A percentile compares a stretch with the other conserved stretches of the same genome.
Conservation (phyloP, 805 yeast genomes). For the Wickerhamomyces sydowiorum region DNA sequence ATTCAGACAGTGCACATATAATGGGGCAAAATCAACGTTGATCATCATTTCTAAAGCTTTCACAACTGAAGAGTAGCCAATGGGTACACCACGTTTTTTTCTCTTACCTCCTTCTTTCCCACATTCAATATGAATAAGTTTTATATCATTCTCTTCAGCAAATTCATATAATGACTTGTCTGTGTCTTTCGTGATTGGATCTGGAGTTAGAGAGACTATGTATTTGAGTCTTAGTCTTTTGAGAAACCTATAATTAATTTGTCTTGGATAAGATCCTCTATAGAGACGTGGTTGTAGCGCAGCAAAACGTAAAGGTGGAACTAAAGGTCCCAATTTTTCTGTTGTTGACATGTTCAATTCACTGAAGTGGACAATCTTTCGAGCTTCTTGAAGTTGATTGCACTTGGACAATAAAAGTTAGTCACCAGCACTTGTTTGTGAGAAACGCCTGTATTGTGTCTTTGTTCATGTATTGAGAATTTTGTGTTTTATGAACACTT, state of each 20-base stretch:
- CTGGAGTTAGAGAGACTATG: conserved; percentile 75
- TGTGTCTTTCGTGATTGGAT: conserved; percentile 50
- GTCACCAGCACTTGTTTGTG: too few relatives aligned
- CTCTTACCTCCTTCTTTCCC: conserved; percentile 57
- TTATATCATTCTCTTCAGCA: conserved; percentile 48
- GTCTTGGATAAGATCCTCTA: conserved; percentile 85
- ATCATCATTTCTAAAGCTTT: conserved; percentile 57
- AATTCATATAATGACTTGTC: conserved; percentile 49
- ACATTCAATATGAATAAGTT: conserved; percentile 61
- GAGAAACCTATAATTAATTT: conserved; percentile 64
- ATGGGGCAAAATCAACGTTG: conserved; percentile 56
- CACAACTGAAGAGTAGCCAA: conserved; percentile 58
- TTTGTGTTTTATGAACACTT: too few relatives aligned
- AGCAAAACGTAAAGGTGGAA: conserved; percentile 78
- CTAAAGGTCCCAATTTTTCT: conserved; percentile 20
- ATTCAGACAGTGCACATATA: conserved; percentile 80
- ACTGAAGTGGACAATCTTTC: too few relatives aligned
- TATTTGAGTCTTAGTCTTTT: conserved; percentile 60
- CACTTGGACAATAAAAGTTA: too few relatives aligned
- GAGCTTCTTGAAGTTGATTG: too few relatives aligned
- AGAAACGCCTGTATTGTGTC: too few relatives aligned
- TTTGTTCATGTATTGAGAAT: too few relatives aligned
- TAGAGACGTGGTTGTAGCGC: conserved; percentile 64
- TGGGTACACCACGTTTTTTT: conserved; percentile 78
- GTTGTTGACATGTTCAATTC: too few relatives aligned